Evolutionary conservation across 805 yeast genomes (phyloP).

Genomic region (Cyberlindnera japonica): DNA sequence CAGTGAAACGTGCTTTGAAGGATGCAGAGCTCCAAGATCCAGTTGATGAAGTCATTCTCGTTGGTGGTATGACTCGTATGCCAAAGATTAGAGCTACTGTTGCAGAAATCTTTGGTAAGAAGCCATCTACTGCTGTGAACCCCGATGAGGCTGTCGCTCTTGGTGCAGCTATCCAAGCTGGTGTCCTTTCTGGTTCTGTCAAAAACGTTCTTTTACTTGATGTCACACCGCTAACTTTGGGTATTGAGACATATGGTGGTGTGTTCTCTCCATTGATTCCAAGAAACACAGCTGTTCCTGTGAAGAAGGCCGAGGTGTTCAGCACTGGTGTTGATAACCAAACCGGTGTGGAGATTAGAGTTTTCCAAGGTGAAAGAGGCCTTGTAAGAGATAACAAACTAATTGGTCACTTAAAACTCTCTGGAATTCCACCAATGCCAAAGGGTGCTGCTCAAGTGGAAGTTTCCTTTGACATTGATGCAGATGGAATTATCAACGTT

Average conservation of each 20-base stretch:
- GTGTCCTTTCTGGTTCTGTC: constrained; percentile 77
- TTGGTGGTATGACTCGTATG: constrained; percentile 92
- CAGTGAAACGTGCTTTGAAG: constrained; percentile 68
- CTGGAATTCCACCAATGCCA: constrained; percentile 71
- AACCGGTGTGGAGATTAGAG: constrained; percentile 77
- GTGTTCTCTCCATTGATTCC: constrained; percentile 76
- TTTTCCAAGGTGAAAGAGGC: constrained; percentile 79
- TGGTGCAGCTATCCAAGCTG: constrained; percentile 91
- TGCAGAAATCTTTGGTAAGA: constrained; percentile 51
- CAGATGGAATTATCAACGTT: constrained; percentile 79
- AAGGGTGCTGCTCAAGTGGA: constrained; percentile 79
- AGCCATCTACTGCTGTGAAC: constrained; percentile 69
- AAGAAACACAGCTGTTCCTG: constrained; percentile 74
- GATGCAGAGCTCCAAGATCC: constrained; percentile 71
- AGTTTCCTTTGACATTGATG: constrained; percentile 76
- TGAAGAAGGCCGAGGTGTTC: constrained; percentile 67
- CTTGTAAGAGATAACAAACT: constrained; percentile 73
- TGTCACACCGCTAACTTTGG: constrained; percentile 79
- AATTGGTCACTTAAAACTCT: constrained; percentile 69
- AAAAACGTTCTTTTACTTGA: constrained; percentile 74
- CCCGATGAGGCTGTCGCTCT: constrained; percentile 94
- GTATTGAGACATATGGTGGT: constrained; percentile 84
- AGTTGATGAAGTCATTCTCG: constrained; percentile 70
- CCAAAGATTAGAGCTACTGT: constrained; percentile 70
- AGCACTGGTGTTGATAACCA: constrained; percentile 85